phyloP scores from a whole-genome alignment of 371 early-diverging fungal species.

The Parasitella parasitica region DNA sequence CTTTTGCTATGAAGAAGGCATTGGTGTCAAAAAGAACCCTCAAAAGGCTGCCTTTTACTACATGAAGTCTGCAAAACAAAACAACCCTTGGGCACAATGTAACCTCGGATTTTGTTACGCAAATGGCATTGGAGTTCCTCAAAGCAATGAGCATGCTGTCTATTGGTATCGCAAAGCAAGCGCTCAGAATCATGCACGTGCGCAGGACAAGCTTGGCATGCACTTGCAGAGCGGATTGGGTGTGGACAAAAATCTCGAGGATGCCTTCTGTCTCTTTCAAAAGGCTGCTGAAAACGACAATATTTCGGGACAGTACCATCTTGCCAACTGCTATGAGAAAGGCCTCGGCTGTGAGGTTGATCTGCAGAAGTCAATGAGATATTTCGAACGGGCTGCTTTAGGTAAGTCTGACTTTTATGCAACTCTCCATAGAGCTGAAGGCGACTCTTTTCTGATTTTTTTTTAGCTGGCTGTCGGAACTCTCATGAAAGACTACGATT shows the following conservation, averaged over 20 bases:
- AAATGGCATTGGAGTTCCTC: conserved; percentile 73
- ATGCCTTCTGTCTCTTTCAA: conserved; percentile 60
- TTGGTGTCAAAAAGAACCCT: conserved; percentile 63
- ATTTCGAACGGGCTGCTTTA: conserved; percentile 69
- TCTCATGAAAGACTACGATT: conserved; percentile 57
- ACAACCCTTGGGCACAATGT: conserved; percentile 88
- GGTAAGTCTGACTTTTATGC: conserved; percentile 8
- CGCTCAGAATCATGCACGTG: conserved; percentile 63
- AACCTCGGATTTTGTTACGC: conserved; percentile 85
- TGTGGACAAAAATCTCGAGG: conserved; percentile 47
- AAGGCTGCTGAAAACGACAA: conserved; percentile 65
- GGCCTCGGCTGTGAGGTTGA: conserved; percentile 64
- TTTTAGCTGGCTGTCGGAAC: conserved; percentile 48
- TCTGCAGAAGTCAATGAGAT: conserved; percentile 54
- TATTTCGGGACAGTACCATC: conserved; percentile 58
- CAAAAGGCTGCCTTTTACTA: conserved; percentile 82
- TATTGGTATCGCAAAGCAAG: conserved; percentile 74
- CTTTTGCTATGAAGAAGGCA: conserved; percentile 79
- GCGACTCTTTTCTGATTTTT: not conserved
- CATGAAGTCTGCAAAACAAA: conserved; percentile 70
- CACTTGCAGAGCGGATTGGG: conserved; percentile 79
- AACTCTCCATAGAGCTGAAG: not conserved
- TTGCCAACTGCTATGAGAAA: conserved; percentile 63
- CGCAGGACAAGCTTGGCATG: conserved; percentile 84
- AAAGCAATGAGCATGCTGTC: conserved; percentile 63